Conservation (phyloP, 768 basidiomycete species). For the Baorangia bicolor region DNA sequence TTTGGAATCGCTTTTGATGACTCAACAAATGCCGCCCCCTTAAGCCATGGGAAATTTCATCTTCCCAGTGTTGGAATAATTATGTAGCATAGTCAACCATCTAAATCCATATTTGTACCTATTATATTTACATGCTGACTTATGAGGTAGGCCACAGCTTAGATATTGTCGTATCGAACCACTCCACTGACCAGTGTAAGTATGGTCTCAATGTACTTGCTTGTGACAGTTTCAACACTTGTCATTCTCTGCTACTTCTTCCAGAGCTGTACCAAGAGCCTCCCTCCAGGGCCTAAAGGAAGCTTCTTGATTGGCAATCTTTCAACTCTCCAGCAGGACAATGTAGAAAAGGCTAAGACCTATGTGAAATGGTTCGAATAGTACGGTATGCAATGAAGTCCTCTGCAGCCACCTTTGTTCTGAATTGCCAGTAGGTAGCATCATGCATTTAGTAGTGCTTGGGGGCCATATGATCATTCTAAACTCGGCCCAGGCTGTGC, state of each 20-base stretch:
- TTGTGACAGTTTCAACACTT: not conserved
- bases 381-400: not conserved
- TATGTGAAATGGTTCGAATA: not conserved
- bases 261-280: not conserved
- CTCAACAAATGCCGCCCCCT: too few species aligned
- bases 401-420: not conserved
- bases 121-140: too few species aligned
- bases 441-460: not conserved
- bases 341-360: not conserved
- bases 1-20: too few species aligned
- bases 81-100: too few species aligned
- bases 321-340: not conserved
- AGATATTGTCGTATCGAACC: too few species aligned
- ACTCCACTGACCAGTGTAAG: too few species aligned
- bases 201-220: not conserved
- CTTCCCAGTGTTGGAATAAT: too few species aligned
- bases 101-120: too few species aligned
- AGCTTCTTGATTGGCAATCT: not conserved
- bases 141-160: too few species aligned
- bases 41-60: too few species aligned
- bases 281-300: conserved; percentile 5
- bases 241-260: not conserved
- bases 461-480: not conserved
- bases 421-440: not conserved
- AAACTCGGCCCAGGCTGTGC: not conserved